Base-by-base conservation (phyloP, 73 alveolate species). In the Paramecium bursaria region DNA sequence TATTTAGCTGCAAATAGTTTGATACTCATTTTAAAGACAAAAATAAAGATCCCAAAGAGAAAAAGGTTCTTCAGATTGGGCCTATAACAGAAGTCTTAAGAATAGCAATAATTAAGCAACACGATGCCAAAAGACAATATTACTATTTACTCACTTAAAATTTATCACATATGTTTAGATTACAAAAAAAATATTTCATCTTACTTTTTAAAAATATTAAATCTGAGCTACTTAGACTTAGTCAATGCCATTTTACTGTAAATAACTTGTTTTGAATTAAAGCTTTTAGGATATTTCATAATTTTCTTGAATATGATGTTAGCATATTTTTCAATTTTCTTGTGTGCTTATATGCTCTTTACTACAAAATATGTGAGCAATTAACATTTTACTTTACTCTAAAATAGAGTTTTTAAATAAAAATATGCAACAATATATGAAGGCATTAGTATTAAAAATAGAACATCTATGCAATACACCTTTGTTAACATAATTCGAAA, bases 381-480 rank as follows among this genome's bases (percentile, higher is more conserved):
- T 5, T 4, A 67, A 67, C 44, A 53, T 0, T 39, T 53, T 67
- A 9, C 44, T 2, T 35, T 67, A 17, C 44, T 67, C 17, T 11
- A 42, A n/a, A 67, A 42, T 11, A 67, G 44, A 39, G 14, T 23
- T 30, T 67, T 39, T 67, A 14, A 67, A 42, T 35, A 15, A 13
- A 47, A 19, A 9, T 67, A 67, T 67, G 55, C 60, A 10, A 33
- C 82, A 35, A 19, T 67, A 19, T 67, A 67, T 67, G 82, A 67
- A 35, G 82, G 82, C 22, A 42, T 67, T 0, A 47, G 44, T 67
- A 46, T 67, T 17, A 27, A 67, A 42, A 39, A 53, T 35, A 21
- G 27, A 10, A 9, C 44, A 39, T 31, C 82, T 15, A 67, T 39
- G 22, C 19, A 21, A 42, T 67, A 67, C n/a, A 39, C 22, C 17